A percentile compares a stretch with the other conserved stretches of the same genome.
phyloP scores from a whole-genome alignment of 1,284 basidiomycete genomes.

The Volvariella volvacea region DNA sequence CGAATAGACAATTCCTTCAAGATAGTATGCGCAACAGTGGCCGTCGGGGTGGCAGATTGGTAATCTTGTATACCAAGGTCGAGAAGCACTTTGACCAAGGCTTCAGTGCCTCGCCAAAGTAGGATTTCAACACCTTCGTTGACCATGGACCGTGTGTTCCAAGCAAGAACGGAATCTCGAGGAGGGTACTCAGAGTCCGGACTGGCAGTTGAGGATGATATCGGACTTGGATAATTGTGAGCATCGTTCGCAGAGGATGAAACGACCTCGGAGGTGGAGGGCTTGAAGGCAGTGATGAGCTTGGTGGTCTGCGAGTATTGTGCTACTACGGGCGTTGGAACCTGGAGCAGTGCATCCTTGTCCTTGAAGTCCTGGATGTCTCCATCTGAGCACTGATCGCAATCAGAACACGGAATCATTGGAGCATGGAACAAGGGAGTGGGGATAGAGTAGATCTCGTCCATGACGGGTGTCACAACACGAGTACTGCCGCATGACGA shows the following conservation, averaged over 20 bases:
- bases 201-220: background rate
- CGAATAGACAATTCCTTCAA: background rate
- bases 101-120: background rate
- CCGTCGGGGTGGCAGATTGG: background rate
- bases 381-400: background rate
- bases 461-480: background rate
- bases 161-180: background rate
- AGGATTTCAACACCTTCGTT: background rate
- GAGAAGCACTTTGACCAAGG: slow-evolving; percentile 1
- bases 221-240: background rate
- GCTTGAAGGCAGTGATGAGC: background rate
- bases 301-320: background rate
- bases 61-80: background rate
- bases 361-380: background rate
- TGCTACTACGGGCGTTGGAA: background rate
- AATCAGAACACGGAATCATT: slow-evolving; percentile 1
- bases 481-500: background rate
- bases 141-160: background rate
- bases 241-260: background rate
- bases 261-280: background rate
- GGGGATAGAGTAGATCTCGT: background rate
- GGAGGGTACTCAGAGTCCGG: background rate
- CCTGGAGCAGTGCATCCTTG: background rate
- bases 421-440: background rate
- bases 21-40: background rate